These are phyloP conservation scores for Aspergillus aculeatinus DNA, from an alignment of 2,329 filamentous ascomycete species.

Conservation along the genomic window DNA sequence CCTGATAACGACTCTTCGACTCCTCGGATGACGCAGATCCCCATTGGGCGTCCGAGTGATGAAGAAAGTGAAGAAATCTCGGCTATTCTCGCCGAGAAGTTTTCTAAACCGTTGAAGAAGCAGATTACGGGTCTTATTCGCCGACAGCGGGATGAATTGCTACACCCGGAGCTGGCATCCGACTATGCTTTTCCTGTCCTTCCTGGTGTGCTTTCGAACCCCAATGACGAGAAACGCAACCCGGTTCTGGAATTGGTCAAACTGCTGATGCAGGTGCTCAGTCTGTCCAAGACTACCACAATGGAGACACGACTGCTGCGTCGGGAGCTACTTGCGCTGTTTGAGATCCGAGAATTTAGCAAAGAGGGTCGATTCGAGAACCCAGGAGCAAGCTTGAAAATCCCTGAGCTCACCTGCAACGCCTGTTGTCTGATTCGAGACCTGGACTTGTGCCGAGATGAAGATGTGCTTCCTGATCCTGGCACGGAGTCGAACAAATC, in stretches of 20 bases:
- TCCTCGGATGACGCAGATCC: constrained; percentile 60
- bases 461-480: constrained; percentile 66
- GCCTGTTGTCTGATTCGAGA: constrained; percentile 88
- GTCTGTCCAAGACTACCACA: constrained; percentile 83
- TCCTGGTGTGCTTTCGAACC: constrained; percentile 50
- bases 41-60: constrained; percentile 57
- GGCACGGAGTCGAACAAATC: constrained; percentile 30
- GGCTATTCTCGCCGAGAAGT: constrained; percentile 73
- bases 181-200: constrained; percentile 85
- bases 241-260: constrained; percentile 90
- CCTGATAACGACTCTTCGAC: constrained; percentile 63
- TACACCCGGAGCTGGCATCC: constrained; percentile 80
- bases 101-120: constrained; percentile 87
- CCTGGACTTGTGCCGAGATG: constrained; percentile 88
- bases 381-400: constrained; percentile 70
- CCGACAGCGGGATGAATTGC: constrained; percentile 81
- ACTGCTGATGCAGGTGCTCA: constrained; percentile 85
- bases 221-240: constrained; percentile 62
- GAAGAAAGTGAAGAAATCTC: constrained; percentile 60
- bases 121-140: constrained; percentile 79
- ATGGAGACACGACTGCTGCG: constrained; percentile 84
- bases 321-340: constrained; percentile 83
- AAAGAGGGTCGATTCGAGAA: constrained; percentile 84
- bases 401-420: constrained; percentile 78
- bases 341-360: constrained; percentile 93